Percentiles rank a stretch among this genome's conserved stretches.
Conservation (phyloP, 2,329 filamentous ascomycete genomes). For the Colletotrichum tanaceti region DNA sequence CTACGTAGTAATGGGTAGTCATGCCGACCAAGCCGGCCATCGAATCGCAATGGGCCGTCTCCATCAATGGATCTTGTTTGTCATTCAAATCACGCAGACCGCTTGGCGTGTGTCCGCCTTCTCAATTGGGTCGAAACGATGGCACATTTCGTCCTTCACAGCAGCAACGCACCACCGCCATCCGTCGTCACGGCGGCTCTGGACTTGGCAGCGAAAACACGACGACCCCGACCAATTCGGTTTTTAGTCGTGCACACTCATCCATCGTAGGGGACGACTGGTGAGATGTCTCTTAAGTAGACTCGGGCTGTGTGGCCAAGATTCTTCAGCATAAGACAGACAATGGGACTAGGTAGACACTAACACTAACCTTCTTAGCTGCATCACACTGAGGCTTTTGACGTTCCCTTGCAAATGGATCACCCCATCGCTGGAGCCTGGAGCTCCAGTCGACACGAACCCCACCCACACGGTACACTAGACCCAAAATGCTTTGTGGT, state of each 20-base stretch:
- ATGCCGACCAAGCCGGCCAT: constrained; percentile 31
- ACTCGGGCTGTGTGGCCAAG: neutral
- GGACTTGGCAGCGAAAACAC: neutral
- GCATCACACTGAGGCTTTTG: constrained; percentile 26
- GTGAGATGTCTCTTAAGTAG: neutral
- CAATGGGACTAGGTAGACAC: constrained; percentile 16
- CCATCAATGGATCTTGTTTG: constrained; percentile 37
- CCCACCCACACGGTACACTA: constrained; percentile 23
- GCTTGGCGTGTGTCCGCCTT: constrained; percentile 16
- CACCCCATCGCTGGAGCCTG: neutral
- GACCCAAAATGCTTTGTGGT: constrained; percentile 16
- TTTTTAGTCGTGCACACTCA: no score
- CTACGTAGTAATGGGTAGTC: no score
- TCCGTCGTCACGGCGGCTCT: neutral
- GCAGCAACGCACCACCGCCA: neutral
- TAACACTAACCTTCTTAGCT: constrained; percentile 2
- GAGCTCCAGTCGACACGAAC: constrained; percentile 24
- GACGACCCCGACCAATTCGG: neutral
- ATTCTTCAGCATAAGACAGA: constrained; percentile 3
- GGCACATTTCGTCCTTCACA: neutral
- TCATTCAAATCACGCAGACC: constrained; percentile 22
- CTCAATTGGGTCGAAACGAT: constrained; percentile 12
- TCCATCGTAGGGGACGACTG: no score
- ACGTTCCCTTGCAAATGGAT: constrained; percentile 27
- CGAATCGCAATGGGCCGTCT: constrained; percentile 17